Conservation (phyloP, 2,329 filamentous ascomycete species). For the Colletotrichum sp. region DNA sequence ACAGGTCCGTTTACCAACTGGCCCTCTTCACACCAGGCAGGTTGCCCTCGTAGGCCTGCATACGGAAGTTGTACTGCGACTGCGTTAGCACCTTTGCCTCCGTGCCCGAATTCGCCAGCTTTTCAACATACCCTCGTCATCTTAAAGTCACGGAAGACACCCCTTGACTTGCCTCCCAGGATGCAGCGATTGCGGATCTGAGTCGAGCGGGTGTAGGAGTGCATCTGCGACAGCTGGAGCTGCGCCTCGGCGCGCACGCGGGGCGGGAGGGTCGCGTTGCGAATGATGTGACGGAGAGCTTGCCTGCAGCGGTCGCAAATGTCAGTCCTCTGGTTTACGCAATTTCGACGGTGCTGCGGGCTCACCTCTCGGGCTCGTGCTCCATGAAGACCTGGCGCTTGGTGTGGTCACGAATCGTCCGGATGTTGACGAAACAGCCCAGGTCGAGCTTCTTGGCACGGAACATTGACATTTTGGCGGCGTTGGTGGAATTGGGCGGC, state of each 20-base stretch:
- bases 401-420: constrained; percentile 90
- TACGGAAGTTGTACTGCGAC: constrained; percentile 84
- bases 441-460: constrained; percentile 89
- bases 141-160: constrained; percentile 93
- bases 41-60: constrained; percentile 84
- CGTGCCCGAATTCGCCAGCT: not conserved
- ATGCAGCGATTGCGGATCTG: constrained; percentile 96
- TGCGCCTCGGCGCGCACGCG: constrained; percentile 90
- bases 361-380: constrained; percentile 85
- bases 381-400: constrained; percentile 93
- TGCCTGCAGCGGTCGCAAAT: constrained; percentile 62
- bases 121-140: constrained; percentile 79
- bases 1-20: constrained; percentile 73
- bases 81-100: not conserved
- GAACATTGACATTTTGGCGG: constrained; percentile 78
- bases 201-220: constrained; percentile 90
- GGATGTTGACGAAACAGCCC: constrained; percentile 85
- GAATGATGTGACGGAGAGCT: constrained; percentile 90
- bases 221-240: constrained; percentile 92
- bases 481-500: not conserved
- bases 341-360: not conserved
- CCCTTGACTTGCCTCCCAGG: constrained; percentile 85
- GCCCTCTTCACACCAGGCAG: constrained; percentile 95
- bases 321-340: not conserved
- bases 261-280: constrained; percentile 84